These are phyloP conservation scores for Lathyrus sativus DNA, from an alignment of 306 rosid genomes.

Conservation along the genomic window DNA sequence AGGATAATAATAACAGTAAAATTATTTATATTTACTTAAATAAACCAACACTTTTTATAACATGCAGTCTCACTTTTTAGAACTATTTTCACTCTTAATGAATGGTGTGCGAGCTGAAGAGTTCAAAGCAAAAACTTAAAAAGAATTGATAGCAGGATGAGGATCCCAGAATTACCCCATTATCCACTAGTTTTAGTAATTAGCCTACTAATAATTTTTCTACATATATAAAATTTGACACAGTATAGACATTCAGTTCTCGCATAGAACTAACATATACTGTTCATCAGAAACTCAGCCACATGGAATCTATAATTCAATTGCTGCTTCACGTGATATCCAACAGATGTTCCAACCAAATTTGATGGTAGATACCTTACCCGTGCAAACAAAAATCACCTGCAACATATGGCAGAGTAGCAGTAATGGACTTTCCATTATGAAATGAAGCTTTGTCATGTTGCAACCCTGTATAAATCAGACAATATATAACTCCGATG, in stretches of 20 bases:
- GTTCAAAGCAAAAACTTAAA: too few relatives aligned
- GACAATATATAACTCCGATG: constrained; percentile 60
- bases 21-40: too few relatives aligned
- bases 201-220: constrained; percentile 5
- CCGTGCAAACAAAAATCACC: constrained; percentile 53
- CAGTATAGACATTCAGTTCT: constrained; percentile 21
- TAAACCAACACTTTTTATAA: too few relatives aligned
- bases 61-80: too few relatives aligned
- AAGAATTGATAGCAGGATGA: too few relatives aligned
- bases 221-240: constrained; percentile 31
- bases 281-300: constrained; percentile 15
- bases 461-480: constrained; percentile 74
- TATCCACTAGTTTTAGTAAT: constrained; percentile 14
- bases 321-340: constrained; percentile 38
- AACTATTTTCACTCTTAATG: too few relatives aligned
- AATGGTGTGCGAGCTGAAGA: too few relatives aligned
- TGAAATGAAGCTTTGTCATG: constrained; percentile 51
- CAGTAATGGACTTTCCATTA: constrained; percentile 59
- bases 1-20: too few relatives aligned
- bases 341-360: constrained; percentile 38
- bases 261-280: constrained; percentile 13
- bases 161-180: constrained; percentile 13
- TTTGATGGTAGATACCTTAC: constrained; percentile 35
- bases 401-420: constrained; percentile 56
- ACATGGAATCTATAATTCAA: constrained; percentile 8